Base-by-base conservation (phyloP, 495 filamentous ascomycete species). In the Penicillium diatomitis region DNA sequence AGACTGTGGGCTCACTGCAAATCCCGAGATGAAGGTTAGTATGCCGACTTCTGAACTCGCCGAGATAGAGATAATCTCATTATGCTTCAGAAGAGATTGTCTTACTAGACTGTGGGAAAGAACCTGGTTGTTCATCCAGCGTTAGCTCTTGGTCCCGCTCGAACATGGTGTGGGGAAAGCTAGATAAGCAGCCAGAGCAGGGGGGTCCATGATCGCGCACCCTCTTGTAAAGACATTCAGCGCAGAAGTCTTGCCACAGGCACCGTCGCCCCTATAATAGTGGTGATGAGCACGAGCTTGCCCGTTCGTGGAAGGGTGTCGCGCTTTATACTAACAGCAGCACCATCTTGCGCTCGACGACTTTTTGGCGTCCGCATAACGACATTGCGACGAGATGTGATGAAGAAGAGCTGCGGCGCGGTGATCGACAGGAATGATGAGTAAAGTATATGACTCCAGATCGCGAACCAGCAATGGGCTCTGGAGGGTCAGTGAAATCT, bases 191-290 rank as follows among this genome's bases (percentile, higher is more conserved):
- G 33, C 45, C 46, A 27, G 28, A 53, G 27, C 48, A 50, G 47
- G 54, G 48, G 44, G 40, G 31, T 33, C 29, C 40, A 49, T 33
- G 51, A 44, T 48, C 46, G 49, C 79, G 56, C 72, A 94, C 86
- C 92, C 92, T 85, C 92, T 84, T 46, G 92, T 98, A 70, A 98
- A 98, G 54, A 98, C 92, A 67, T 98, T 98, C 67, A 98, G 68
- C 52, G 96, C 74, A 40, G 90, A 96, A 45, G 92, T 98, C 75
- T 98, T 98, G 61, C 92, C 92, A 66, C 88, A 96, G 54, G 92
- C 92, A 75, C 92, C 92, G 68, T 98, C 92, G 56, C 92, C 92
- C 65, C 88, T 94, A 58, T 57, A 29, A n/a, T 46, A 9, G 48
- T 46, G 10, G 8, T 28, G 32, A 53, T 67, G 42, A 65, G 50